Base-by-base conservation (phyloP, 164 flowering plant species). In the Pachysandra terminalis region DNA sequence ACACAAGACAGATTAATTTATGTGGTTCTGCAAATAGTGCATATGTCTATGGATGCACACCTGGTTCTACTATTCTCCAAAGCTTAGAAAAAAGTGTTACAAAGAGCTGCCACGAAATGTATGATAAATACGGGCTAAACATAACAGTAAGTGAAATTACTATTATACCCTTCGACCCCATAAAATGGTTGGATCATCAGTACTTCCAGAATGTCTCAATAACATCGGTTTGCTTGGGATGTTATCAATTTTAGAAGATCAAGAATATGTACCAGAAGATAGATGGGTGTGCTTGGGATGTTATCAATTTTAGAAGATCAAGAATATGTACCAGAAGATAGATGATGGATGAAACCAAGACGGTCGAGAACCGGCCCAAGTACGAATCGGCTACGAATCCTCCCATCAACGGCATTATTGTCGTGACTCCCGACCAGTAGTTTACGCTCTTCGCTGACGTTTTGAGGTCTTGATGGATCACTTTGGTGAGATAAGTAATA, bases 321-420 rank as follows among this genome's bases (percentile, higher is more conserved):
- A 28, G 25, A 9, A n/a, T n/a, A n/a, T n/a, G 73, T 88, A 92
- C 98, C 88, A 88, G 1, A 52, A 93, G 79, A 72, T 95, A 95
- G 52, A 95, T 22, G 65, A 86, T 16, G 22, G 90, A 73, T 14
- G 97, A 81, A 35, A 67, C 51, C 0, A 95, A 70, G 40, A 92
- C 87, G 2, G 86, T 80, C 19, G 41, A 68, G 85, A 83, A 92
- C 23, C 96, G 83, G 64, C 97, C 97, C 9, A 87, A 55, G 72
- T 87, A 92, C 35, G 96, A 85, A 70, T 95, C 98, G 7, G 98
- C 98, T 4, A 95, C 19, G 67, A 90, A 90, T 0, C 91, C 98
- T 37, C 98, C 97, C 35, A 90, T 19, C 0, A 95, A 76, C 9
- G 98, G 97, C 92, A 89, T 84, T 73, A 84, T 37, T 0, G 96